Base-by-base conservation (phyloP, 768 basidiomycete genomes). In the Boletus patriciae region DNA sequence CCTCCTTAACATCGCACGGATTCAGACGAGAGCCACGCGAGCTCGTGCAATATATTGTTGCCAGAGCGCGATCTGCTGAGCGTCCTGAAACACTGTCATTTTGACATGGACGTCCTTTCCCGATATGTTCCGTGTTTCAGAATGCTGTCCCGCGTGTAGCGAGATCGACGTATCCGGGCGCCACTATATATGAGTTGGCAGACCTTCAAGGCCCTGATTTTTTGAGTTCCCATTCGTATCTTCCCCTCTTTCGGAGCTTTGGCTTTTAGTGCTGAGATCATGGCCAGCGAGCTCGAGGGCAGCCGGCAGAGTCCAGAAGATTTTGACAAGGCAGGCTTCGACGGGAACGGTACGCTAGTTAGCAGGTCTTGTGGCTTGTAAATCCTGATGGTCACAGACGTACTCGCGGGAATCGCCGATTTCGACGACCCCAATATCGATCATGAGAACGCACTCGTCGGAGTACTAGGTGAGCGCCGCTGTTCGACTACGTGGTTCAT, bases 341-440 rank as follows among this genome's bases (percentile, higher is more conserved):
- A 57, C 18, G 57, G 46, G 4, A 16, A 25, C 2, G 51, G 67
- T 70, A 6, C 34, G 54, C 59, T 3, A 3, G 2, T 25, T 6
- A 5, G 1, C 12, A 16, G 6, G 13, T 31, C 5, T n/a, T 23
- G 10, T 7, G 1, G 18, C 40, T 9, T 37, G 16, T 16, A n/a
- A 0, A 3, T 31, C 16, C 31, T 27, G 13, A 27, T 11, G n/a
- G 5, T 25, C 27, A 10, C 41, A 59, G 59, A 54, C 3, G n/a
- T 52, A 3, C 50, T 62, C 43, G 49, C 47, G 11, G 10, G 42
- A 12, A 21, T 58, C 8, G 48, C 46, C 8, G 59, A 70, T 18
- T 76, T 76, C 43, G 69, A 74, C 19, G 75, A 76, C 37, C 75
- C 76, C 0, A 76, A 76, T 27, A 55, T 76, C 7, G 76, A 76